These are phyloP conservation scores for Hansenula lynferdii DNA, from an alignment of 1,139 yeast genomes.

Conservation along the genomic window DNA sequence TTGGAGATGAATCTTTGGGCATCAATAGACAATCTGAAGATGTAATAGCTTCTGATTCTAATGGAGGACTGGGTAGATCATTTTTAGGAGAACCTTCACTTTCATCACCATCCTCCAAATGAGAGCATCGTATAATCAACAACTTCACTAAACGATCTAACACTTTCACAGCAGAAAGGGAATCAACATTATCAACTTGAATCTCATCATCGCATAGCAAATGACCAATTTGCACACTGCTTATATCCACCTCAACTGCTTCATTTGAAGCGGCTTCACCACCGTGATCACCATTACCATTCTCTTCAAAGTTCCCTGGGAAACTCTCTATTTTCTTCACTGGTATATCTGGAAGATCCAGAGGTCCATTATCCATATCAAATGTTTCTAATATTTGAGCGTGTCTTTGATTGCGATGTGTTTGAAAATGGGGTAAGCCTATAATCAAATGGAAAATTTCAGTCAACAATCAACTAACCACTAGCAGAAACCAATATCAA, in stretches of 20 bases:
- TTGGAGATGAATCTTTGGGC: constrained; percentile 7
- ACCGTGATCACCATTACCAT: too few species aligned
- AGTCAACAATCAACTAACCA: too few species aligned
- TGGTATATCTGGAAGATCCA: constrained; percentile 5
- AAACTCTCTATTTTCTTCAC: not conserved
- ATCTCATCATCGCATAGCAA: constrained; percentile 1
- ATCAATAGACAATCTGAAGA: constrained; percentile 7
- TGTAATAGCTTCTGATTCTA: not conserved
- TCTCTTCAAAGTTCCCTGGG: too few species aligned
- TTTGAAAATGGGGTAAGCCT: too few species aligned
- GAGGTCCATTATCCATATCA: too few species aligned
- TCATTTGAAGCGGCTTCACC: too few species aligned
- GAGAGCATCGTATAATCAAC: constrained; percentile 2
- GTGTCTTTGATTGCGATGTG: too few species aligned
- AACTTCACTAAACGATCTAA: constrained; percentile 5
- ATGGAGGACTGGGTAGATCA: not conserved
- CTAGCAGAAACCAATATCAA: too few species aligned
- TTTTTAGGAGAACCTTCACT: not conserved
- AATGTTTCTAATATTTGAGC: too few species aligned
- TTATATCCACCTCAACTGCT: too few species aligned
- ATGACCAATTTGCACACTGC: constrained; percentile 1
- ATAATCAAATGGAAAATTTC: too few species aligned
- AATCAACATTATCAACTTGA: constrained; percentile 4
- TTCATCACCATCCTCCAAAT: not conserved
- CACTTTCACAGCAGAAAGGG: constrained; percentile 8